These are phyloP conservation scores for Apium graveolens DNA, from an alignment of 129 eudicot genomes.

Conservation along the genomic window DNA sequence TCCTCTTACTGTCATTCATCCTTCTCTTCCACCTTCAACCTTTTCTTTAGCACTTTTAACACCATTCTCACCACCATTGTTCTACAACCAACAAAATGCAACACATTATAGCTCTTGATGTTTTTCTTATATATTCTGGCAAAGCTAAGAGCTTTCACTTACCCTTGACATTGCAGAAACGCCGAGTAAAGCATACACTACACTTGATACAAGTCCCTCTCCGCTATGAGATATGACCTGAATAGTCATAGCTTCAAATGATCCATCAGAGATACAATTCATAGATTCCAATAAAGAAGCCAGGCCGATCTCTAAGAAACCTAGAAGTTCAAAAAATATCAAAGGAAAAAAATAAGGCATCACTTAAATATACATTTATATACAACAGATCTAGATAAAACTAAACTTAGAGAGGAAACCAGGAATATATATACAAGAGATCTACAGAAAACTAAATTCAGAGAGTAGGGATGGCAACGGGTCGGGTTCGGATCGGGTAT, in stretches of 20 bases:
- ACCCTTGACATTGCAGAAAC: conserved; percentile 99
- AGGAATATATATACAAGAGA: too few species aligned
- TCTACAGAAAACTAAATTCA: too few species aligned
- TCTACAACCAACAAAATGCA: neutral
- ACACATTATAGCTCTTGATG: neutral
- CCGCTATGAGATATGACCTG: conserved; percentile 78
- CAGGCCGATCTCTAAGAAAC: conserved; percentile 71
- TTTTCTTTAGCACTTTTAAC: neutral
- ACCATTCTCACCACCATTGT: neutral
- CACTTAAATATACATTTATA: neutral
- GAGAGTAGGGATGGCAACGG: too few species aligned
- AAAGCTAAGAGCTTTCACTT: conserved; percentile 17
- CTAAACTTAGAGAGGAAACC: too few species aligned
- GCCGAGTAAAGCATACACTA: conserved; percentile 91
- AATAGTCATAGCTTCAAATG: conserved; percentile 58
- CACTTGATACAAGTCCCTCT: conserved; percentile 85
- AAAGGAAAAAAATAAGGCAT: neutral
- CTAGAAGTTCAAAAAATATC: conserved; percentile 26
- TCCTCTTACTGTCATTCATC: neutral
- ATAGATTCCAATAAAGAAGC: conserved; percentile 54
- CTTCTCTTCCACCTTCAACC: neutral
- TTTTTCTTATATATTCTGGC: neutral
- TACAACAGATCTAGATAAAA: too few species aligned
- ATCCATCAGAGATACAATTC: conserved; percentile 45
- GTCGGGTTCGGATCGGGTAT: too few species aligned